These are phyloP conservation scores for Leccinum truebloodii DNA, from an alignment of 768 basidiomycete species.

Conservation along the genomic window DNA sequence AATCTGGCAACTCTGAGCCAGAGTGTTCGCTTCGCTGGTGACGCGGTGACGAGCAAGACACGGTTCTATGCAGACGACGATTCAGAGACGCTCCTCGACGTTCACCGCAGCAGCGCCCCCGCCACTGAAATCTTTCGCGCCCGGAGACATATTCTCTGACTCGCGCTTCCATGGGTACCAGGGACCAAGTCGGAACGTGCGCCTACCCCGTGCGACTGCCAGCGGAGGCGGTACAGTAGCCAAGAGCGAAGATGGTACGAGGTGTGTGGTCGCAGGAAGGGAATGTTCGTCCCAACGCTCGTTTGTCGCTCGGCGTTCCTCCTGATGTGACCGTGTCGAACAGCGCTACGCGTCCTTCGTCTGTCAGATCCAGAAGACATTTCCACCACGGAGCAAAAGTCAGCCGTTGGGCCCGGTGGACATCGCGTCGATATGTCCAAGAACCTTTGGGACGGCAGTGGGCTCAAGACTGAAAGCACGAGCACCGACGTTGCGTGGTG, in stretches of 20 bases:
- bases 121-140: constrained; percentile 8
- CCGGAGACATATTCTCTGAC: constrained; percentile 40
- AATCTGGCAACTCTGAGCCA: constrained; percentile 10
- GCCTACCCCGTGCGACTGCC: constrained; percentile 57
- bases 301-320: neutral
- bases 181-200: constrained; percentile 53
- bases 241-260: constrained; percentile 61
- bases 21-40: neutral
- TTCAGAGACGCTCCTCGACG: constrained; percentile 31
- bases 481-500: constrained; percentile 85
- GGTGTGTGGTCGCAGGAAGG: constrained; percentile 76
- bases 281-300: constrained; percentile 54
- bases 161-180: constrained; percentile 45
- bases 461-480: constrained; percentile 75
- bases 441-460: constrained; percentile 78
- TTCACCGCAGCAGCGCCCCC: constrained; percentile 11
- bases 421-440: constrained; percentile 70
- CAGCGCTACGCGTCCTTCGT: constrained; percentile 63
- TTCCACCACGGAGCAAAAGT: constrained; percentile 48
- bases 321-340: constrained; percentile 14
- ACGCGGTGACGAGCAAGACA: neutral
- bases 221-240: constrained; percentile 68
- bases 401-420: constrained; percentile 56
- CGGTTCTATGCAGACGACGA: constrained; percentile 24
- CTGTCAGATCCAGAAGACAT: constrained; percentile 49